Evolutionary conservation across 176 grass and related monocot species (phyloP).

Genomic region (Elymus sibiricus): DNA sequence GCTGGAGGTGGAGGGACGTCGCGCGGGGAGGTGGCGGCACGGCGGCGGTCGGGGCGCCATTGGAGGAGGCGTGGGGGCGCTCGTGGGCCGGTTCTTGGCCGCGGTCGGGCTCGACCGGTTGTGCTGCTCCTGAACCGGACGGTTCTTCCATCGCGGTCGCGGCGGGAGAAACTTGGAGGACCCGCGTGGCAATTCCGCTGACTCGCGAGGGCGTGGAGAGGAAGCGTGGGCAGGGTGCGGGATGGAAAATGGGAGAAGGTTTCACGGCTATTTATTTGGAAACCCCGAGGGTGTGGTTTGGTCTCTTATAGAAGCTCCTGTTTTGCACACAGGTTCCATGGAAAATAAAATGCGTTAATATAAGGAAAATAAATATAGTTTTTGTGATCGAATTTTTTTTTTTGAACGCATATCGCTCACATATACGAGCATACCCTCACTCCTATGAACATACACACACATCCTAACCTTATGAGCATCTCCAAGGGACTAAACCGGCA

Average conservation of each 20-base stretch:
- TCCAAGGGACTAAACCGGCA: too few species aligned
- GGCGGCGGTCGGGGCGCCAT: neutral
- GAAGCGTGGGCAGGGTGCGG: neutral
- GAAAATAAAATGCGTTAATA: too few species aligned
- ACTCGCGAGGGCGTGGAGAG: neutral
- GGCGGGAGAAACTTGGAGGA: neutral
- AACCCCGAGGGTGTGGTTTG: too few species aligned
- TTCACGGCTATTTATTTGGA: neutral
- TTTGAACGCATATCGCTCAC: too few species aligned
- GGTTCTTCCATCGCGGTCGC: neutral
- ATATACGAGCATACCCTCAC: too few species aligned
- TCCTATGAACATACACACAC: too few species aligned
- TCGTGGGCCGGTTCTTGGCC: neutral
- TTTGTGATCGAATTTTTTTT: too few species aligned
- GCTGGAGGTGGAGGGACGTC: neutral
- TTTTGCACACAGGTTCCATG: too few species aligned
- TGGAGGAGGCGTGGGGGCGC: neutral
- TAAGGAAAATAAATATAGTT: too few species aligned
- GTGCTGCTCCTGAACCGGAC: neutral
- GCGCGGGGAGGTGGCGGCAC: neutral
- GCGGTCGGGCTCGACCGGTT: neutral
- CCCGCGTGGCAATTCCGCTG: neutral
- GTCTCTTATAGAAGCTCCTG: too few species aligned
- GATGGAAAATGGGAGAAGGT: neutral
- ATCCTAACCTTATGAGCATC: too few species aligned